phyloP scores from a whole-genome alignment of 2,329 filamentous ascomycete genomes.

The Apiospora saccharicola region DNA sequence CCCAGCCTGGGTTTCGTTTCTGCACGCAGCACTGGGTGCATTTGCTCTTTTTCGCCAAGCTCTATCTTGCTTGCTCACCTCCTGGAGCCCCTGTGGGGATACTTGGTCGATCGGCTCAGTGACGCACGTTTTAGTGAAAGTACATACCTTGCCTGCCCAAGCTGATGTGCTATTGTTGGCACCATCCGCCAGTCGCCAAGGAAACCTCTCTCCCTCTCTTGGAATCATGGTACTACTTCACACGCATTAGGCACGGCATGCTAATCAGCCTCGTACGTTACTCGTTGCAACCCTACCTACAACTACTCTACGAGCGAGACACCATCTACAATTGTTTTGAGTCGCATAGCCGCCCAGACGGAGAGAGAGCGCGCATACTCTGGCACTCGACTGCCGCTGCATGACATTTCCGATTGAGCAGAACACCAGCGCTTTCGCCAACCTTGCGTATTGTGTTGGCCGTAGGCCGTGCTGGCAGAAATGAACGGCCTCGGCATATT shows the following conservation, averaged over 20 bases:
- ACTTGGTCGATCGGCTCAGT: background rate
- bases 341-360: background rate
- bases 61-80: background rate
- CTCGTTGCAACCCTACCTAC: background rate
- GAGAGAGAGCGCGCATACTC: background rate
- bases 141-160: background rate
- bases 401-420: constrained; percentile 1
- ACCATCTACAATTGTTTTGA: background rate
- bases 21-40: background rate
- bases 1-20: constrained; percentile 1
- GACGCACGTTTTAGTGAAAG: constrained; percentile 11
- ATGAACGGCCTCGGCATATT: constrained; percentile 71
- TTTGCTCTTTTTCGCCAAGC: background rate
- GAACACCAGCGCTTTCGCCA: constrained; percentile 5
- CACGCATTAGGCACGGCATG: constrained; percentile 14
- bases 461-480: constrained; percentile 28
- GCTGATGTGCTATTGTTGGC: constrained; percentile 14
- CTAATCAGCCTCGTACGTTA: constrained; percentile 16
- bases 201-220: background rate
- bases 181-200: constrained; percentile 19
- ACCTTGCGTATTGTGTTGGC: constrained; percentile 7
- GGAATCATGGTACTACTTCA: constrained; percentile 14
- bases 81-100: constrained; percentile 6
- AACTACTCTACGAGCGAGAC: background rate
- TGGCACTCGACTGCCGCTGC: background rate